Evolutionary conservation across 495 filamentous ascomycete species (phyloP).

Genomic region (Annulohypoxylon nitens): DNA sequence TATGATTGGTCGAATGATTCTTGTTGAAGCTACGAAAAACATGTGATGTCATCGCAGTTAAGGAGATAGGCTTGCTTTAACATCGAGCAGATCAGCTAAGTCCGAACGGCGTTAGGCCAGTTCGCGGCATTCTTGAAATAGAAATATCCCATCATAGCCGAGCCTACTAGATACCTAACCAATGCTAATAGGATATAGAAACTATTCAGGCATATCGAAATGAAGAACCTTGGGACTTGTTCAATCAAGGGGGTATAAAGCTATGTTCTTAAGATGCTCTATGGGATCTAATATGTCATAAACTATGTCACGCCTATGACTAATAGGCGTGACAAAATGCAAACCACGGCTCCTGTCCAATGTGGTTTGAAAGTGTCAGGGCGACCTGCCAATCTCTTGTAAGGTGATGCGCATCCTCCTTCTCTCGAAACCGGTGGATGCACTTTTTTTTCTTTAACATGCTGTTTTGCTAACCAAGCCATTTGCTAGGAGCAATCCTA

Average conservation of each 20-base stretch:
- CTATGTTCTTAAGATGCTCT: conserved; percentile 49
- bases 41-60: not conserved
- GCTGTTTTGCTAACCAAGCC: conserved; percentile 27
- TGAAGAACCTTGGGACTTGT: not conserved
- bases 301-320: conserved; percentile 33
- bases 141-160: not conserved
- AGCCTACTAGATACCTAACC: not conserved
- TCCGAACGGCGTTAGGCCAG: conserved; percentile 20
- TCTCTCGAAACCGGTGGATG: conserved; percentile 16
- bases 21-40: not conserved
- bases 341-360: conserved; percentile 41
- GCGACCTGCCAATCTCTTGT: conserved; percentile 47
- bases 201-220: not conserved
- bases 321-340: conserved; percentile 27
- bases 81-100: conserved; percentile 5
- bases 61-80: conserved; percentile 3
- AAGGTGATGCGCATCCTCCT: conserved; percentile 30
- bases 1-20: not conserved
- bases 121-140: not conserved
- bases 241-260: conserved; percentile 32
- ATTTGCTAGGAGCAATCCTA: conserved; percentile 14
- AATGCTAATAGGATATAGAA: not conserved
- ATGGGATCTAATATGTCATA: conserved; percentile 47
- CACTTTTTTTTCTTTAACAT: conserved; percentile 37
- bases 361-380: conserved; percentile 39